Base-by-base conservation (phyloP, 2,329 filamentous ascomycete species). In the Myriosclerotinia duriaeana region DNA sequence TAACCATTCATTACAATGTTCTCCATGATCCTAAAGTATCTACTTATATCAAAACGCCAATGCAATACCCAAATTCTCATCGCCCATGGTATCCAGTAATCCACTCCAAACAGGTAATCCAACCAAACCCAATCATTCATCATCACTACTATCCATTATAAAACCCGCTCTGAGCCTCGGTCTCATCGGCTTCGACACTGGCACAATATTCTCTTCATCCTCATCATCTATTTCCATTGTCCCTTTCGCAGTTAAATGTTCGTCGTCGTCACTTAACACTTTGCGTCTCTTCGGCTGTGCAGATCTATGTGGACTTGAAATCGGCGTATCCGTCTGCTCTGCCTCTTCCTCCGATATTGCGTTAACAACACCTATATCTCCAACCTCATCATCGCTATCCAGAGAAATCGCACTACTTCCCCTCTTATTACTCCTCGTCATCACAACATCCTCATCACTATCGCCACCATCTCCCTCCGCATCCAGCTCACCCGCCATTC, bases 141-240 rank as follows among this genome's bases (percentile, higher is more conserved):
- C 75, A 68, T 88, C 85, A 73, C 85, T 86, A 68, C 85, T 87
- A 71, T 87, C 85, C 46, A 86, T 72, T 55, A 87, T 76, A 69
- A 88, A 87, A 0, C 85, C 85, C 22, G 81, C 81, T 63, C 80
- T 80, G 4, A 81, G 77, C 66, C 83, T 78, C 70, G 50, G 30
- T 55, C 65, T 66, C 12, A 58, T 55, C 26, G 71, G 74, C 72
- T 71, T 77, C 0, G 76, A 72, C 2, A 77, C 69, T 30, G 77
- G 77, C 1, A 76, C 77, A 1, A 80, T 78, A 38, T 80, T 79
- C 8, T 80, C 79, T 11, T 82, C 80, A 5, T 80, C 80, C 5
- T 79, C 78, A 48, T 77, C 72, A 53, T 74, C 75, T 20, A 69
- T 15, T 7, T 64, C 66, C 44, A 69, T 52, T 20, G 69, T 69